Conservation (phyloP, 805 yeast genomes). For the Kazachstania taianensis region DNA sequence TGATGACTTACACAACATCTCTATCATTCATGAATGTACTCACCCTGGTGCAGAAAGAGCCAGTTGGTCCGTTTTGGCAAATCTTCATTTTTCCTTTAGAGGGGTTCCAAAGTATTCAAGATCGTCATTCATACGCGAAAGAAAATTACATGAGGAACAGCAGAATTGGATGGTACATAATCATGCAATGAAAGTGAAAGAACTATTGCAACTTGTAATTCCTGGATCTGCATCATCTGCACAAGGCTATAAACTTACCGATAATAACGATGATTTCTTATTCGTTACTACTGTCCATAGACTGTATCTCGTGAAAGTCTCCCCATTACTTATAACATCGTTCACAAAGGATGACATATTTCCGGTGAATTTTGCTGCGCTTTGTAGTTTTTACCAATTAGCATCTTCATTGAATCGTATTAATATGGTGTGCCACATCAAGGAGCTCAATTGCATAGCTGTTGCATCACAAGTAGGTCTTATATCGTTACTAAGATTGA, state of each 20-base stretch:
- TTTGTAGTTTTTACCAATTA: conserved; percentile 8
- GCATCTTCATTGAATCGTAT: conserved; percentile 10
- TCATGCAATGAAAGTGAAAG: conserved; percentile 12
- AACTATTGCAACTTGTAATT: conserved; percentile 7
- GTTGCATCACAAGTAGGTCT: conserved; percentile 22
- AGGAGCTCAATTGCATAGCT: conserved; percentile 19
- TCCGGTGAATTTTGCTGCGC: conserved; percentile 8
- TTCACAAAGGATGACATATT: conserved; percentile 16
- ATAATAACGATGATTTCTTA: conserved; percentile 12
- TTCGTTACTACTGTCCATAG: conserved; percentile 11
- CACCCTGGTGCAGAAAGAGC: too few species aligned
- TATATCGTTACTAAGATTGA: conserved; percentile 19
- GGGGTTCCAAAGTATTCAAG: too few species aligned
- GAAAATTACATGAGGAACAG: conserved; percentile 6
- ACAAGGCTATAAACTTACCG: conserved; percentile 11
- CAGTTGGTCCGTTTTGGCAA: too few species aligned
- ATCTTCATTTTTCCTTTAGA: too few species aligned
- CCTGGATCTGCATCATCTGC: conserved; percentile 5
- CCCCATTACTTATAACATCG: conserved; percentile 19
- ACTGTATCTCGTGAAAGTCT: conserved; percentile 11
- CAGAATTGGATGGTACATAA: conserved; percentile 13
- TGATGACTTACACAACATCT: too few species aligned
- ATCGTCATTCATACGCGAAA: too few species aligned
- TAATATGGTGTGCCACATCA: conserved; percentile 16
- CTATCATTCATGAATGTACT: too few species aligned